Evolutionary conservation across 2,329 filamentous ascomycete species (phyloP), one percentile per base, ranked within the genome.

Genomic region (Talaromyces sp.): DNA sequence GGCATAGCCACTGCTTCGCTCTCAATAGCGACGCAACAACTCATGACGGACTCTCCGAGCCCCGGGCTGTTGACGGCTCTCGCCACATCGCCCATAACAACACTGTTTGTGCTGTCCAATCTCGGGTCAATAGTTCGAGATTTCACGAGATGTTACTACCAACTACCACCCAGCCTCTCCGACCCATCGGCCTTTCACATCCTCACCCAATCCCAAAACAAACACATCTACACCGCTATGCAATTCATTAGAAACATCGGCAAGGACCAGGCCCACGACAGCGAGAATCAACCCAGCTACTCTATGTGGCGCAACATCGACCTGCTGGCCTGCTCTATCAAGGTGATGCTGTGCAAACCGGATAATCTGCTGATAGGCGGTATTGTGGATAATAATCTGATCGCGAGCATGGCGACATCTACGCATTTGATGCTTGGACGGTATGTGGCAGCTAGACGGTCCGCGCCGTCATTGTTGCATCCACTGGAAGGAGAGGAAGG

Each of bases 71-170:
- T 72, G 25, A 51, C 64, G 1, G 64, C 66, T 4, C 59, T 74
- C 30, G 56, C 62, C 9, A 63, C 68, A 15, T 73, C 71, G 0
- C 68, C 71, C 0, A 66, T 73, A 49, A 65, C 71, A 7, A 65
- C 66, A 2, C 59, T 74, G 0, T 74, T 67, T 52, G 65, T 74
- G 0, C 54, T 72, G 13, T 67, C 68, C 30, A 73, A 70, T 57
- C 39, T 73, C 8, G 70, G 70, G 53, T 57, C 65, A 1, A 61
- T 75, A 2, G 64, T 74, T 1, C 62, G 71, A 19, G 72, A 74
- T 54, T 71, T 75, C n/a, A 75, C 73, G 2, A 68, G 72, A 13
- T 71, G 68, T 55, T 73, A 72, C 61, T 74, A 74, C 47, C 72
- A 75, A 53, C 63, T 75, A 27, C 73, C 71, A 0, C 72, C 73